Percentiles rank a stretch among this genome's conserved stretches.
These are phyloP conservation scores for Backusella sp. DNA, from an alignment of 192 early-diverging fungal genomes.

Conservation along the genomic window DNA sequence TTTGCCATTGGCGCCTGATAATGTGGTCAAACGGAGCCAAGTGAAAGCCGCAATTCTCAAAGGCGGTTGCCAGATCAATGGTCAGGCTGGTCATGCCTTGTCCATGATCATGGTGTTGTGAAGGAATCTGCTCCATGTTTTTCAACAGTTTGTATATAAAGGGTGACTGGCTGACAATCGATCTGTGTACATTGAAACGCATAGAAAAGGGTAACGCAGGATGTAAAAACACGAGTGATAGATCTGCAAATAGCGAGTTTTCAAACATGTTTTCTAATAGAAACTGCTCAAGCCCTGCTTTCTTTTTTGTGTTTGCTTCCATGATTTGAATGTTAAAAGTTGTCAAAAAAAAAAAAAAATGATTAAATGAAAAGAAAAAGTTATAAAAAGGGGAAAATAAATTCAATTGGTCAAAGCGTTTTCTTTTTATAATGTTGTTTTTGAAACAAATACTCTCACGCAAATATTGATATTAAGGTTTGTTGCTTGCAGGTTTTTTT, in stretches of 20 bases:
- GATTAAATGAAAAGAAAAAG: not conserved
- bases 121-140: conserved; percentile 6
- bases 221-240: conserved; percentile 28
- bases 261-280: conserved; percentile 29
- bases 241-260: conserved; percentile 29
- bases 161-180: conserved; percentile 26
- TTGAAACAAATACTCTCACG: not conserved
- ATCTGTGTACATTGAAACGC: conserved; percentile 31
- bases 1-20: conserved; percentile 25
- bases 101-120: not conserved
- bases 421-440: not conserved
- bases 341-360: not conserved
- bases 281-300: conserved; percentile 9
- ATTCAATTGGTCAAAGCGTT: conserved; percentile 1
- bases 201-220: conserved; percentile 29
- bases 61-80: conserved; percentile 28
- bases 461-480: not conserved
- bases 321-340: not conserved
- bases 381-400: not conserved
- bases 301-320: not conserved
- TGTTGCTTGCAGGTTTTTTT: not conserved
- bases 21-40: conserved; percentile 27
- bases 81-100: conserved; percentile 3
- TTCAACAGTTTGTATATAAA: conserved; percentile 24
- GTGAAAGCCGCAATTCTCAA: conserved; percentile 23